Evolutionary conservation across 1,139 yeast species (phyloP), one percentile per base, ranked within the genome.

Genomic region (Sugiyamaella castrensis): DNA sequence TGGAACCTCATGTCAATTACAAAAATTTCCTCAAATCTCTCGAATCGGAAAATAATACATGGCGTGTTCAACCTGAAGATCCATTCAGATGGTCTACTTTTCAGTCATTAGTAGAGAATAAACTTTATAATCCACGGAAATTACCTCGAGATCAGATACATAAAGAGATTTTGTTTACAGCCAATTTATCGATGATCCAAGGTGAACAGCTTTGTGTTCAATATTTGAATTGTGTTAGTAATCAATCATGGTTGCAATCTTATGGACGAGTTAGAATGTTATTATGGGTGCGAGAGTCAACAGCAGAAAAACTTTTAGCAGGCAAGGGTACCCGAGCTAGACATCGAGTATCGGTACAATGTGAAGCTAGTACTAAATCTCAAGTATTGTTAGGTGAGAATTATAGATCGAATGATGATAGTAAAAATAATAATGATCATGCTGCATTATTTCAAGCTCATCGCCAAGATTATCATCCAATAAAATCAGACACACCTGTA

Each of bases 191-290:
- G 0, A 73, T 76, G 31, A 66, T 71, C 27, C 74, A 71, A 51
- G 88, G 88, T 6, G 95, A 86, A 63, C 79, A 84, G 41, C 72
- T 87, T 26, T 66, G 84, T 34, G 84, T 87, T 43, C 96, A 88
- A 68, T 86, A 91, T 81, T 66, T 86, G 30, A 76, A 76, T 58
- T 86, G 95, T 64, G 71, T 84, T 38, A 81, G 79, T 1, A 76
- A 83, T 62, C 73, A 77, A 44, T 86, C 85, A 60, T 87, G 96
- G 96, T 65, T 87, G 12, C 85, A 82, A 57, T 72, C 73, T 55
- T 85, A 76, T 63, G 96, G 96, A 0, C 72, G 85, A 46, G 88
- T 86, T 1, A 71, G 86, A 51, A 79, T 86, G 82, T 67, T 87
- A 13, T 61, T 85, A 30, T 76, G 87, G 76, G 71, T 81, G 9